These are phyloP conservation scores for Phaseolus coccineus DNA, from an alignment of 331 rosid genomes.

Conservation along the genomic window DNA sequence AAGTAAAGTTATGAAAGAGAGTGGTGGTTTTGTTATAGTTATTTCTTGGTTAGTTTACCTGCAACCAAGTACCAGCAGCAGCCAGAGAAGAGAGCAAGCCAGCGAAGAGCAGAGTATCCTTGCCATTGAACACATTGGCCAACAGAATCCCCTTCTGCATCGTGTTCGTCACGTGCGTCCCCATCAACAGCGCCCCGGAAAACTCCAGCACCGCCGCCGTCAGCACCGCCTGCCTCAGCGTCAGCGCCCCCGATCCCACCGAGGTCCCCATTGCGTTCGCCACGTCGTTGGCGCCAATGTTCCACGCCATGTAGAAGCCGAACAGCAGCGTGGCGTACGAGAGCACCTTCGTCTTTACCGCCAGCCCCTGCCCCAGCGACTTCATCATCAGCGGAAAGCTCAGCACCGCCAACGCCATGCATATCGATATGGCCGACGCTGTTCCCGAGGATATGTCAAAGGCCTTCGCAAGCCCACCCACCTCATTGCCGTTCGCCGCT, in stretches of 20 bases:
- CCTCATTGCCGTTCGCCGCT: constrained; percentile 28
- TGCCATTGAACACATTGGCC: constrained; percentile 79
- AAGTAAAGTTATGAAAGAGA: too few relatives aligned
- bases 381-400: constrained; percentile 71
- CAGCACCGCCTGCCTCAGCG: constrained; percentile 83
- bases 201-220: constrained; percentile 90
- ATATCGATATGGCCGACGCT: constrained; percentile 67
- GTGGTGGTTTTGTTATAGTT: too few relatives aligned
- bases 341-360: constrained; percentile 67
- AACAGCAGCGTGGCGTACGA: constrained; percentile 76
- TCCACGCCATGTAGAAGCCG: constrained; percentile 99
- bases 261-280: constrained; percentile 99
- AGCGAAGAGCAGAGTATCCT: constrained; percentile 70
- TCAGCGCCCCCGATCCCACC: constrained; percentile 91
- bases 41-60: constrained; percentile 52
- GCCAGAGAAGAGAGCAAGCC: constrained; percentile 96
- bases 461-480: constrained; percentile 74
- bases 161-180: constrained; percentile 87
- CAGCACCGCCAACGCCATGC: constrained; percentile 75
- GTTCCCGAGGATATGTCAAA: constrained; percentile 71
- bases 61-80: constrained; percentile 99
- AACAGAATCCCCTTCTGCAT: constrained; percentile 97
- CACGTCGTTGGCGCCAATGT: constrained; percentile 97
- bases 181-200: constrained; percentile 87
- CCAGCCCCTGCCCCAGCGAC: constrained; percentile 67